These are phyloP conservation scores for Xylariaceae sp. DNA, from an alignment of 2,329 filamentous ascomycete species.

Conservation along the genomic window DNA sequence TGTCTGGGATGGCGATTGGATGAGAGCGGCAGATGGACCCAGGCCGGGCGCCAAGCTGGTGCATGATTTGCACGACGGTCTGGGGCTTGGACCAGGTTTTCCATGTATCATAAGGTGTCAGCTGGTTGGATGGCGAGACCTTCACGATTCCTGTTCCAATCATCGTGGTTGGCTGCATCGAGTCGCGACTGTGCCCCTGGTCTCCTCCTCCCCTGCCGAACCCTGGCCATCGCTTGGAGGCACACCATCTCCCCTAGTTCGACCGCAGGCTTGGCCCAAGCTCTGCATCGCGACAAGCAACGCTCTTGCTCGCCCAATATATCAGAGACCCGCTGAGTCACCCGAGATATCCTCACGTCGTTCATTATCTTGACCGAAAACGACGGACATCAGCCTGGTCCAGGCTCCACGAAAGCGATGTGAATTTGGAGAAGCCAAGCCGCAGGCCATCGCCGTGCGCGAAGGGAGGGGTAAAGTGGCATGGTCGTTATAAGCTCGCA, in stretches of 20 bases:
- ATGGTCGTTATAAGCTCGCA: too few species aligned
- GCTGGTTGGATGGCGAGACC: slow-evolving; percentile 32
- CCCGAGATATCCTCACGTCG: slow-evolving; percentile 27
- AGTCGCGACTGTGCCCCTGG: slow-evolving; percentile 17
- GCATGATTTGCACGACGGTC: slow-evolving; percentile 37
- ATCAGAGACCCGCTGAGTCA: slow-evolving; percentile 31
- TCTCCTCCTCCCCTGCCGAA: slow-evolving; percentile 17
- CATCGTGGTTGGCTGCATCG: too few species aligned
- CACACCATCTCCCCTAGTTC: slow-evolving; percentile 32
- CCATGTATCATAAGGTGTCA: slow-evolving; percentile 29
- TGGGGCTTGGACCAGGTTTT: slow-evolving; percentile 26
- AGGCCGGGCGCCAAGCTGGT: slow-evolving; percentile 21
- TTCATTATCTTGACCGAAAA: slow-evolving; percentile 18
- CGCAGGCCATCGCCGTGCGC: slow-evolving; percentile 22
- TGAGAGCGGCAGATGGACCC: slow-evolving; percentile 14
- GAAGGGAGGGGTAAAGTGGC: slow-evolving; percentile 18
- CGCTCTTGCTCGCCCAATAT: slow-evolving; percentile 17
- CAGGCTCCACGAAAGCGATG: slow-evolving; percentile 11
- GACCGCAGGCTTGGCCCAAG: slow-evolving; percentile 20
- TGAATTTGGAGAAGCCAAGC: slow-evolving; percentile 17
- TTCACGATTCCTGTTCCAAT: slow-evolving; percentile 16
- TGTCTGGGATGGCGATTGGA: slow-evolving; percentile 7
- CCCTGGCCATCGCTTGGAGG: slow-evolving; percentile 20
- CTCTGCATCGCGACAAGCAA: slow-evolving; percentile 26
- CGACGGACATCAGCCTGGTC: slow-evolving; percentile 8